Conservation (phyloP, 2,329 filamentous ascomycete species). For the Colletotrichum viniferum region DNA sequence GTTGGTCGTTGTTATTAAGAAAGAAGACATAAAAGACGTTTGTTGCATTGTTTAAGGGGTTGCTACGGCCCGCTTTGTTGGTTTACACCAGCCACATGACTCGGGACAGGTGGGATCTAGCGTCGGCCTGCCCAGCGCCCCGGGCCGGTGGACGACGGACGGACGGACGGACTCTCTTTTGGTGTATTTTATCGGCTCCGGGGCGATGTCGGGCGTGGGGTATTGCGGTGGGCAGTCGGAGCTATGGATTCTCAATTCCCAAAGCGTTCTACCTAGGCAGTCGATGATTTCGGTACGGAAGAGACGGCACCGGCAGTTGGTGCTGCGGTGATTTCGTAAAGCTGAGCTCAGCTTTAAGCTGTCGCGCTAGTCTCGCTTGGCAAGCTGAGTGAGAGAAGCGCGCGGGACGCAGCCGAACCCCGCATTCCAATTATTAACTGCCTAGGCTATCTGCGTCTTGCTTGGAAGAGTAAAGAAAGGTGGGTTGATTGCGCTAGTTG, state of each 20-base stretch:
- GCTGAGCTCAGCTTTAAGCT: neutral
- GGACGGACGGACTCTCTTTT: neutral
- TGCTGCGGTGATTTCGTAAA: neutral
- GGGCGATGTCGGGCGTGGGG: neutral
- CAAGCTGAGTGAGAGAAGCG: neutral
- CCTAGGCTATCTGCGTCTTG: neutral
- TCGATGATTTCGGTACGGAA: neutral
- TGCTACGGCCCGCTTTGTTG: neutral
- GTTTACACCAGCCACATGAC: neutral
- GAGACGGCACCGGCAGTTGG: neutral
- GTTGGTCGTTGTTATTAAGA: neutral
- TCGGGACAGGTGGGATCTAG: neutral
- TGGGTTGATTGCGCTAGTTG: neutral
- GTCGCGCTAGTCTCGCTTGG: neutral
- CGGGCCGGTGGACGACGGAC: neutral
- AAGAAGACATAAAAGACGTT: neutral
- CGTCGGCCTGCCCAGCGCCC: neutral
- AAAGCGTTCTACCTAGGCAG: neutral
- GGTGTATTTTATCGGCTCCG: neutral
- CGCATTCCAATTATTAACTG: neutral
- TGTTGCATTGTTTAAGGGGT: neutral
- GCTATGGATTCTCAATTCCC: neutral
- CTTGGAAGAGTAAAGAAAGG: neutral
- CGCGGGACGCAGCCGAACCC: neutral
- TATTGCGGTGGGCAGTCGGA: neutral